phyloP scores from a whole-genome alignment of 2,329 filamentous ascomycete species.

The Cytospora piceicola region DNA sequence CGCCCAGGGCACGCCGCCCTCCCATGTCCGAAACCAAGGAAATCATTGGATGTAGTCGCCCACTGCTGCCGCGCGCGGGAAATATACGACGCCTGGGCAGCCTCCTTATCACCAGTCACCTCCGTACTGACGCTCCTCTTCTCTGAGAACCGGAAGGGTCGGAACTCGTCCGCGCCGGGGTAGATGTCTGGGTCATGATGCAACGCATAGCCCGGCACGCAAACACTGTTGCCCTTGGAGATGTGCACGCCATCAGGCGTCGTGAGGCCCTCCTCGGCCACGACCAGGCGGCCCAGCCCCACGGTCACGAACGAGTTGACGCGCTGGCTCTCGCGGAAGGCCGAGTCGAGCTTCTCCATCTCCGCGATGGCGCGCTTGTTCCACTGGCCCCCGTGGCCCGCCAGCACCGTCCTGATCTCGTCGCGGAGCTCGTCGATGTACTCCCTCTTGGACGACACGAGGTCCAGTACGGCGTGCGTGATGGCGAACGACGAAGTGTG shows the following conservation, averaged over 20 bases:
- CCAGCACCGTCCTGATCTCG: conserved; percentile 40
- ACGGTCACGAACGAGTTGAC: conserved; percentile 45
- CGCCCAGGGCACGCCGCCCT: conserved; percentile 45
- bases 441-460: conserved; percentile 33
- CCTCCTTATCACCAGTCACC: conserved; percentile 6
- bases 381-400: conserved; percentile 34
- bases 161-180: conserved; percentile 39
- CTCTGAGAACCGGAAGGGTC: conserved; percentile 44
- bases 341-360: conserved; percentile 46
- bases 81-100: conserved; percentile 8
- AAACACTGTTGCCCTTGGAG: conserved; percentile 42
- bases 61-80: conserved; percentile 28
- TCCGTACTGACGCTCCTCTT: background rate
- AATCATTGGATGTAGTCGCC: conserved; percentile 32
- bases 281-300: conserved; percentile 43
- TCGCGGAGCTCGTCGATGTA: conserved; percentile 40
- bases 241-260: conserved; percentile 42
- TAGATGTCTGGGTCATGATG: conserved; percentile 42
- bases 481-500: conserved; percentile 46
- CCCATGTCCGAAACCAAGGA: conserved; percentile 44
- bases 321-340: conserved; percentile 47
- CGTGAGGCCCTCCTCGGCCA: conserved; percentile 40
- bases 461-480: conserved; percentile 44
- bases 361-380: conserved; percentile 43
- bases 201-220: conserved; percentile 41